Conservation (phyloP, 2,329 filamentous ascomycete genomes). For the Pseudovirgaria hyperparasitica region DNA sequence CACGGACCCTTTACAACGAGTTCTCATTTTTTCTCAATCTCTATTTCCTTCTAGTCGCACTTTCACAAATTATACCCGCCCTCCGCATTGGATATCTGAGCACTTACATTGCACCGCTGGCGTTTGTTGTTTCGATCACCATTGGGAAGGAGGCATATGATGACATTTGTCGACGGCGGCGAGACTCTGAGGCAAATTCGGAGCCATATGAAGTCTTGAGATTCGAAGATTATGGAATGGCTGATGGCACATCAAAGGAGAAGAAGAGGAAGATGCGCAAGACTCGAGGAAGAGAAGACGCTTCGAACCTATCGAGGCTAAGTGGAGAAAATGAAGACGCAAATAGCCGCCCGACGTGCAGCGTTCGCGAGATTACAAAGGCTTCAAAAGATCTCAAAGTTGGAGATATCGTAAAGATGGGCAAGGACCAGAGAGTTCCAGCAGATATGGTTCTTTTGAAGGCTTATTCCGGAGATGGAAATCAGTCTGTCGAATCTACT, state of each 20-base stretch:
- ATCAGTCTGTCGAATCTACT: conserved; percentile 1
- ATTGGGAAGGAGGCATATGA: conserved; percentile 93
- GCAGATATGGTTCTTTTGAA: conserved; percentile 91
- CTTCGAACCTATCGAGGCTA: conserved; percentile 48
- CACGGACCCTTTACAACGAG: conserved; percentile 91
- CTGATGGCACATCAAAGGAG: conserved; percentile 15
- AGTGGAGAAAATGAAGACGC: conserved; percentile 61
- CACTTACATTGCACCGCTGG: conserved; percentile 85
- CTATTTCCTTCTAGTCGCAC: conserved; percentile 89
- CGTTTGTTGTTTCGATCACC: conserved; percentile 83
- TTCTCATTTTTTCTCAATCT: conserved; percentile 99
- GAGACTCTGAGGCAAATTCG: conserved; percentile 89
- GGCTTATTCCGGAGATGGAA: conserved; percentile 41
- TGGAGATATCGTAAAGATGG: conserved; percentile 86
- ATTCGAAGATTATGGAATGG: conserved; percentile 47
- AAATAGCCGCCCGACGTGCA: conserved; percentile 27
- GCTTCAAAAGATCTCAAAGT: conserved; percentile 84
- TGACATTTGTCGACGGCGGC: conserved; percentile 71
- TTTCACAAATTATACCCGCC: conserved; percentile 84
- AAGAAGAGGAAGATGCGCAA: conserved; percentile 21
- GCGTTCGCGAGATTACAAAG: conserved; percentile 57
- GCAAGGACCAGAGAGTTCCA: conserved; percentile 84
- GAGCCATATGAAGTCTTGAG: conserved; percentile 71
- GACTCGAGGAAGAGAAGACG: conserved; percentile 14
- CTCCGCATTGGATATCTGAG: conserved; percentile 87